Base-by-base conservation (phyloP, 2,329 filamentous ascomycete species). In the Talaromyces amestolkiae region DNA sequence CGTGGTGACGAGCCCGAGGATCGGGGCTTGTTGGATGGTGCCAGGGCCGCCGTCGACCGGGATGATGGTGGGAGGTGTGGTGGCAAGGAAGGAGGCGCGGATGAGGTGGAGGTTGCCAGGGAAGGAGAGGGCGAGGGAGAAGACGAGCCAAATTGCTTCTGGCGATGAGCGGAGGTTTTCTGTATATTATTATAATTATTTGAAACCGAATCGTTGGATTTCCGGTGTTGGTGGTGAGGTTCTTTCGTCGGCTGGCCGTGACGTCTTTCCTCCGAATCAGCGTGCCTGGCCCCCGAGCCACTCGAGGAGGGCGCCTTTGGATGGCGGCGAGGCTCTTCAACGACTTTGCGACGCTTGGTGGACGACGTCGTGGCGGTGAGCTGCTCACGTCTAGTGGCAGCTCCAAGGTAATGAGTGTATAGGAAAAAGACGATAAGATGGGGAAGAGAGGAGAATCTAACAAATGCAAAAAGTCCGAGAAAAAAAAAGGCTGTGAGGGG, bases 281-380 rank as follows among this genome's bases (percentile, higher is more conserved):
- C 61, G 70, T 74, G 59, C 51, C 59, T 60, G 19, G 65, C 45
- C 39, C 51, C 58, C 22, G 64, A 49, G 51, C 45, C 64, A 61
- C 49, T 58, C 53, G 35, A 58, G 58, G 39, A 43, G 31, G 64
- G 27, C 39, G 58, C 41, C 17, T 49, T 43, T 19, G 35, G 39
- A 24, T 45, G 61, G 33, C 35, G 56, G 56, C 61, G 65, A 64
- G 65, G 60, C 65, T 66, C 60, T 59, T 66, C 64, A 49, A 65
- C 62, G 74, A 81, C 75, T 76, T 80, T 82, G 69, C 79, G 78
- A 74, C 79, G 80, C 79, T 82, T 82, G 73, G 77, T 76, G 73
- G 80, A 78, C 80, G 80, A 80, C 80, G 80, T 82, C 72, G 76
- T 82, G 79, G 78, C 76, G 71, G 74, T 74, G 79, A 80, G 78